phyloP scores from a whole-genome alignment of 139 green algal species.

The Diplosphaera chodatii region DNA sequence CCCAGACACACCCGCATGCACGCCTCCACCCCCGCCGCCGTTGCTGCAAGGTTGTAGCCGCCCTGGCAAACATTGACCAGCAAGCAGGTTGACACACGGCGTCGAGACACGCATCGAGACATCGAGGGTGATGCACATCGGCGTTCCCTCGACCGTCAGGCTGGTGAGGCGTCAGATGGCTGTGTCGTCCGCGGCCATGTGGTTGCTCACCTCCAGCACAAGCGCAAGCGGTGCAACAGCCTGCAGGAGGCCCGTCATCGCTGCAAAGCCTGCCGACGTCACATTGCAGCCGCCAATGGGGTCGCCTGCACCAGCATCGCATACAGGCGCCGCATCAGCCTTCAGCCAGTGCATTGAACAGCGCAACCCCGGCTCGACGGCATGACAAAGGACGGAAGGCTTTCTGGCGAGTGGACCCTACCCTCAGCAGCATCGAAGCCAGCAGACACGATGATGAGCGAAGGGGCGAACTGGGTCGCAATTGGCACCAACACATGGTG shows the following conservation, averaged over 20 bases:
- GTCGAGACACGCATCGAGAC: too few relatives aligned
- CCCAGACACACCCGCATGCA: conserved; percentile 67
- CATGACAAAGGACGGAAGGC: background rate
- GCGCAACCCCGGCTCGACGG: too few relatives aligned
- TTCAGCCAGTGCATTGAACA: too few relatives aligned
- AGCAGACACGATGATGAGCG: conserved; percentile 56
- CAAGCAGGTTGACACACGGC: too few relatives aligned
- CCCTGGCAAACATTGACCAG: too few relatives aligned
- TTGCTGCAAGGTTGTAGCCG: conserved; percentile 68
- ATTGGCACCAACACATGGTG: conserved; percentile 66
- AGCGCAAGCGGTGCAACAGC: conserved; percentile 49
- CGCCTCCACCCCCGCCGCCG: conserved; percentile 52
- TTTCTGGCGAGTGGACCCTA: background rate
- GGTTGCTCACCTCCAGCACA: conserved; percentile 47
- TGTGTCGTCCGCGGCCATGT: too few relatives aligned
- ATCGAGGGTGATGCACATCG: too few relatives aligned
- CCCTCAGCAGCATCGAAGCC: conserved; percentile 39
- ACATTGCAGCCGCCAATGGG: conserved; percentile 36
- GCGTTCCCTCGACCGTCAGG: too few relatives aligned
- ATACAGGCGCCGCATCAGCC: background rate
- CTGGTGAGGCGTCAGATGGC: too few relatives aligned
- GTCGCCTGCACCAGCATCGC: conserved; percentile 29
- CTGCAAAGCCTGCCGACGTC: conserved; percentile 50
- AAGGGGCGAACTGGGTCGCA: conserved; percentile 52
- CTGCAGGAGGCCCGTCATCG: conserved; percentile 57